Evolutionary conservation across 225 moss, liverwort and hornwort genomes (phyloP).

Genomic region (Neckera pumila): DNA sequence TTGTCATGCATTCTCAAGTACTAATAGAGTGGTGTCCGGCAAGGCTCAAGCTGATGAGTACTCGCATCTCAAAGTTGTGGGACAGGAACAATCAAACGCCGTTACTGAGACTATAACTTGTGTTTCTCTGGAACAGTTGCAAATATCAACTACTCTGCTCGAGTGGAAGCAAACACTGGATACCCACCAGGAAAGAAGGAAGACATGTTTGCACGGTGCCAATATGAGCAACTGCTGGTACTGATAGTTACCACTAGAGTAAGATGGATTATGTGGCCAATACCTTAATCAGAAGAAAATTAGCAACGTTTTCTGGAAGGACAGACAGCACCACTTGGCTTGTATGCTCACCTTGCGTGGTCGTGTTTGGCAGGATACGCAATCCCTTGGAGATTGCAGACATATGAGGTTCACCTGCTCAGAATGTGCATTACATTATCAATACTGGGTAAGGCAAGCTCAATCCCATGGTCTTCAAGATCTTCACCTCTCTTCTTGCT

Average conservation of each 20-base stretch:
- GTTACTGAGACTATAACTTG: neutral
- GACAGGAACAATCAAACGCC: neutral
- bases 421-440: conserved; percentile 15
- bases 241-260: neutral
- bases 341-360: neutral
- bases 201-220: conserved; percentile 32
- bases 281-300: neutral
- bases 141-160: conserved; percentile 23
- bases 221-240: conserved; percentile 24
- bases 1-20: no score
- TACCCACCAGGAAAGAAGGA: conserved; percentile 42
- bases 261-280: neutral
- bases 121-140: conserved; percentile 12
- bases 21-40: neutral
- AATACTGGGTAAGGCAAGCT: conserved; percentile 46
- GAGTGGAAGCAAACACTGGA: conserved; percentile 43
- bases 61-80: neutral
- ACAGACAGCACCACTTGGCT: neutral
- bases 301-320: neutral
- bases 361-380: conserved; percentile 23
- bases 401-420: conserved; percentile 25
- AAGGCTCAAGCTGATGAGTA: neutral
- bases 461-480: neutral
- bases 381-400: conserved; percentile 34
- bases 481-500: neutral